Base-by-base conservation (phyloP, 805 yeast genomes). In the Saturnispora bothae region DNA sequence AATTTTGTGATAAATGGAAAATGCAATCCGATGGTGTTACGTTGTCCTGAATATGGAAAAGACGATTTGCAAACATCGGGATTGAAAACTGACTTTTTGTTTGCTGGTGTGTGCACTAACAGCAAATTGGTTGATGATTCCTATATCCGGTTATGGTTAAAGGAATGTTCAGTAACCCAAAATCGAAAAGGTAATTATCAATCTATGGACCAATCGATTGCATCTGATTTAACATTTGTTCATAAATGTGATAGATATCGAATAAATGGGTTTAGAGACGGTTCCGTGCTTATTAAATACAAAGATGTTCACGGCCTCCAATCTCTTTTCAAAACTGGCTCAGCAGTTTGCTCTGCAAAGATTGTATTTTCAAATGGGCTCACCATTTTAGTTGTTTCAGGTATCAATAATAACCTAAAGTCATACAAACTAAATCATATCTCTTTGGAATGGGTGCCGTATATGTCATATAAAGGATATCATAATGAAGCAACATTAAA, bases 241-340 rank as follows among this genome's bases (percentile, higher is more conserved):
- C 19, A 28, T 22, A 10, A 10, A 4, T 14, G 21, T 8, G 13
- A 23, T 13, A 31, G 16, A 17, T 17, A 21, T 5, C 6, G 14
- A 7, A 33, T 26, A 3, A 31, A 18, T 30, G 44, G 46, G 2
- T 43, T 38, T 18, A 38, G 46, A 35, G 38, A 43, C 25, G 46
- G 46, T 13, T 31, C 21, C 5, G 40, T 41, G 9, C 12, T 29
- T 4, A 35, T 40, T 7, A 25, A 21, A 9, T 4, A 37, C 16
- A n/a, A 13, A 19, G 15, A 31, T 10, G 18, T 17, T 14, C n/a
- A 13, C 7, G 18, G 19, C 9, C 15, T 4, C 9, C 18, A 18
- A 14, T 13, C 18, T 12, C 6, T 28, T 3, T 22, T 38, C 4
- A 27, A 33, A 15, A 28, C 34, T 12, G 41, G 40, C 8, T 17